phyloP scores from a whole-genome alignment of 257 asterid genomes.

The Ilex aquifolium region DNA sequence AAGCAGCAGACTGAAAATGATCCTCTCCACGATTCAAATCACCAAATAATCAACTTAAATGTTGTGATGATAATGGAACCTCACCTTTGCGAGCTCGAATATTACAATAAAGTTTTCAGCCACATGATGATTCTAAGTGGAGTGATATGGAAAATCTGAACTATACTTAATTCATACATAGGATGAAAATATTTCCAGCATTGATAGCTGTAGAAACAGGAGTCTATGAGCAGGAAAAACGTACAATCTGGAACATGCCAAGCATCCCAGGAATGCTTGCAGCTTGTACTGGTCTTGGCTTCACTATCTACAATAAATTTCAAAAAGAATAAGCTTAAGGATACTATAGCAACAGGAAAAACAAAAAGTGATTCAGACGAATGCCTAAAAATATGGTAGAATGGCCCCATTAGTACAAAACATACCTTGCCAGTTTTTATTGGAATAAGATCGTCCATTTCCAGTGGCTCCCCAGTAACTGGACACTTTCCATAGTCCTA shows the following conservation, averaged over 20 bases:
- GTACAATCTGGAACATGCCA: conserved; percentile 94
- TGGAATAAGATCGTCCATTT: conserved; percentile 77
- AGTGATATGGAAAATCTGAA: too few relatives aligned
- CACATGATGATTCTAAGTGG: too few relatives aligned
- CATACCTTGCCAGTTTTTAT: conserved; percentile 83
- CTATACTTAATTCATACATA: too few relatives aligned
- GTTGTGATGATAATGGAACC: too few relatives aligned
- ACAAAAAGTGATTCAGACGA: background rate
- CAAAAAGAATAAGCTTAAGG: conserved; percentile 13
- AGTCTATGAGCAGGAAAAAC: conserved; percentile 22
- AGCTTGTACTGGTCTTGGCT: conserved; percentile 95
- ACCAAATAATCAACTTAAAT: too few relatives aligned
- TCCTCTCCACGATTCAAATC: too few relatives aligned
- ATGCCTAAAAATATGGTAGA: background rate
- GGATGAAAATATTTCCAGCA: too few relatives aligned
- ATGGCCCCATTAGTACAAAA: conserved; percentile 6
- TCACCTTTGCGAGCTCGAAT: too few relatives aligned
- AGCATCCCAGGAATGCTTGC: conserved; percentile 99
- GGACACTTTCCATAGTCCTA: conserved; percentile 99
- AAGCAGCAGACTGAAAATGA: too few relatives aligned
- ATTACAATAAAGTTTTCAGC: too few relatives aligned
- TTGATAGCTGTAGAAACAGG: background rate
- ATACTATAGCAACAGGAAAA: background rate
- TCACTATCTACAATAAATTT: conserved; percentile 59
- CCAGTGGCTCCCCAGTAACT: conserved; percentile 81